phyloP scores from a whole-genome alignment of 345 rosid species.

The Physaria fendleri region DNA sequence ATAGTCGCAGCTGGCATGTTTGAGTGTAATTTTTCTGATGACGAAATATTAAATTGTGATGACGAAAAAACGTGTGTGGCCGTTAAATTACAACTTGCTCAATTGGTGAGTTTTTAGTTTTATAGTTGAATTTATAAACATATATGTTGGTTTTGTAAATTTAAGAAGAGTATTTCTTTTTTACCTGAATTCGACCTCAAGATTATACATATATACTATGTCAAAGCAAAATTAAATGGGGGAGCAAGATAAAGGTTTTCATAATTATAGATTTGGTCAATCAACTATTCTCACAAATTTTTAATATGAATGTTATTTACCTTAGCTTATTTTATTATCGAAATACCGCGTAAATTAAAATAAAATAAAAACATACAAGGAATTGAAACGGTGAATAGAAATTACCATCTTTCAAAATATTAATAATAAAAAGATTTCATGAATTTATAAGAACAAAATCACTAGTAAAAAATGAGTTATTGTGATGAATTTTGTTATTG shows the following conservation, averaged over 20 bases:
- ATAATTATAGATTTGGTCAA: not conserved
- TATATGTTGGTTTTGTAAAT: not conserved
- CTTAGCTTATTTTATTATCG: no score
- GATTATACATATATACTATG: not conserved
- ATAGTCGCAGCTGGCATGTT: slow-evolving; percentile 6
- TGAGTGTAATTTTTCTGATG: not conserved
- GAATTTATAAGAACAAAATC: no score
- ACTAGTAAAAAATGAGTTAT: no score
- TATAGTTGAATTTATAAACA: not conserved
- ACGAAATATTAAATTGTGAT: no score
- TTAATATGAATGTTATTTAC: not conserved
- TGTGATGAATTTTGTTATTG: no score
- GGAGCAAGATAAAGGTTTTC: not conserved
- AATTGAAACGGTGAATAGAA: no score
- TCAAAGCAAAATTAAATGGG: not conserved
- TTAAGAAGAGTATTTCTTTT: no score
- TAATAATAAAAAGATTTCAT: no score
- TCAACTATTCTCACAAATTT: not conserved
- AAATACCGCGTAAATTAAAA: no score
- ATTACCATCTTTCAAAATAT: no score
- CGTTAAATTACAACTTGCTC: slow-evolving; percentile 6
- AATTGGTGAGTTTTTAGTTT: no score
- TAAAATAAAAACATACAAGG: no score
- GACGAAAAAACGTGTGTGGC: slow-evolving; percentile 19
- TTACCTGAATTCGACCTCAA: not conserved